Percentiles rank a stretch among this genome's conserved stretches.
These are phyloP conservation scores for Comarum palustre DNA, from an alignment of 306 rosid genomes.

Conservation along the genomic window DNA sequence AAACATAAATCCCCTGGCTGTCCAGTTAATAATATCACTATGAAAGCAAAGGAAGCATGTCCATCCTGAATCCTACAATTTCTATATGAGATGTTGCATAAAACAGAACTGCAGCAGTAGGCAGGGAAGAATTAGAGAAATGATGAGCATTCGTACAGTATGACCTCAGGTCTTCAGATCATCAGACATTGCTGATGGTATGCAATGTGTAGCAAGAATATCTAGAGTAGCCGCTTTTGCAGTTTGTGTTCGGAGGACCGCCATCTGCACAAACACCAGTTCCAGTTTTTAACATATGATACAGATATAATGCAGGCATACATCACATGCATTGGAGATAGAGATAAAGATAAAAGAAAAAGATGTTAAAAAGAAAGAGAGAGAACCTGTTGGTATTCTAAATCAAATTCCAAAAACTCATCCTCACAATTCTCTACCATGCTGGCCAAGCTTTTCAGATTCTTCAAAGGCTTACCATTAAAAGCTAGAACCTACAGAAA, in stretches of 20 bases:
- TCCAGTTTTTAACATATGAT: background rate
- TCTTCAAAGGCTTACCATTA: constrained; percentile 84
- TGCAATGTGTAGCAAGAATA: constrained; percentile 85
- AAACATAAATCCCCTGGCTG: background rate
- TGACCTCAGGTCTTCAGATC: constrained; percentile 67
- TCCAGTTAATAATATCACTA: constrained; percentile 25
- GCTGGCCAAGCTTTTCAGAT: constrained; percentile 75
- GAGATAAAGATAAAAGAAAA: background rate
- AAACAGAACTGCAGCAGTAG: background rate
- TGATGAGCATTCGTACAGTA: constrained; percentile 14
- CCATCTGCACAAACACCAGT: constrained; percentile 50
- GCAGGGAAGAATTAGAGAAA: background rate
- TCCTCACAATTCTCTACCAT: constrained; percentile 84
- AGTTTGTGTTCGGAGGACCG: constrained; percentile 62
- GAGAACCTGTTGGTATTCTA: constrained; percentile 87
- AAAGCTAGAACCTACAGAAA: constrained; percentile 66
- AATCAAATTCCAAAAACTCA: constrained; percentile 70
- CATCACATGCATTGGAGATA: background rate
- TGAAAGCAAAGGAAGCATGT: constrained; percentile 17
- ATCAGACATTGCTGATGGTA: constrained; percentile 83
- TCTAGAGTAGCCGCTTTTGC: constrained; percentile 81
- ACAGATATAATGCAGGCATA: background rate
- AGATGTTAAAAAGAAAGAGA: background rate
- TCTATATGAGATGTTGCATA: constrained; percentile 14
- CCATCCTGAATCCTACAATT: constrained; percentile 27